A percentile compares a stretch with the other conserved stretches of the same genome.
Evolutionary conservation across 495 filamentous ascomycete species (phyloP).

Genomic region (Entonaema liquescens): DNA sequence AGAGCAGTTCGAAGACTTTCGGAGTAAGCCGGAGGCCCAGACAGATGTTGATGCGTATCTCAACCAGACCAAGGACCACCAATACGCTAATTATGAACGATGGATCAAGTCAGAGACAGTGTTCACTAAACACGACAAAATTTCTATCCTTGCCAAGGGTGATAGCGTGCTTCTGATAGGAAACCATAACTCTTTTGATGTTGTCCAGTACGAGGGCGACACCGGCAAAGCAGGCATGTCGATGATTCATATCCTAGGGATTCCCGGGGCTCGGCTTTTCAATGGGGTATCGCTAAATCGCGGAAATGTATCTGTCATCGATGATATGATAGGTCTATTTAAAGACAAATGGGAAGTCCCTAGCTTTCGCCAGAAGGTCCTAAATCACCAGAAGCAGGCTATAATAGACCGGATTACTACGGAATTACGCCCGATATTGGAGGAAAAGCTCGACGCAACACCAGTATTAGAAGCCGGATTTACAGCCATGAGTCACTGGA

Average conservation of each 20-base stretch:
- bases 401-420: not conserved
- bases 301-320: slow-evolving; percentile 26
- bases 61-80: not conserved
- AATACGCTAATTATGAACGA: slow-evolving; percentile 6
- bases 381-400: slow-evolving; percentile 2
- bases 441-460: not conserved
- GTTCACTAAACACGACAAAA: slow-evolving; percentile 11
- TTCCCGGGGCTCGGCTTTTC: slow-evolving; percentile 44
- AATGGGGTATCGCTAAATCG: slow-evolving; percentile 45
- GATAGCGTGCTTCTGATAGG: slow-evolving; percentile 42
- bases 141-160: slow-evolving; percentile 29
- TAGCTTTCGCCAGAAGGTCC: slow-evolving; percentile 3
- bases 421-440: not conserved
- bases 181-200: slow-evolving; percentile 44
- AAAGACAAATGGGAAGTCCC: not conserved
- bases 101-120: slow-evolving; percentile 25
- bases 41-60: slow-evolving; percentile 25
- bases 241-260: slow-evolving; percentile 45
- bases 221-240: slow-evolving; percentile 43
- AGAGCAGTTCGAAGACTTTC: slow-evolving; percentile 14
- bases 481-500: slow-evolving; percentile 1
- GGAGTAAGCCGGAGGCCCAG: not conserved
- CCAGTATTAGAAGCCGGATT: not conserved
- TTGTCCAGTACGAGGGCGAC: slow-evolving; percentile 39
- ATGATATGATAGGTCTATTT: slow-evolving; percentile 46